Evolutionary conservation across 2,329 filamentous ascomycete genomes (phyloP), one percentile per base, ranked within the genome.

Genomic region (Sporothrix schenckii): DNA sequence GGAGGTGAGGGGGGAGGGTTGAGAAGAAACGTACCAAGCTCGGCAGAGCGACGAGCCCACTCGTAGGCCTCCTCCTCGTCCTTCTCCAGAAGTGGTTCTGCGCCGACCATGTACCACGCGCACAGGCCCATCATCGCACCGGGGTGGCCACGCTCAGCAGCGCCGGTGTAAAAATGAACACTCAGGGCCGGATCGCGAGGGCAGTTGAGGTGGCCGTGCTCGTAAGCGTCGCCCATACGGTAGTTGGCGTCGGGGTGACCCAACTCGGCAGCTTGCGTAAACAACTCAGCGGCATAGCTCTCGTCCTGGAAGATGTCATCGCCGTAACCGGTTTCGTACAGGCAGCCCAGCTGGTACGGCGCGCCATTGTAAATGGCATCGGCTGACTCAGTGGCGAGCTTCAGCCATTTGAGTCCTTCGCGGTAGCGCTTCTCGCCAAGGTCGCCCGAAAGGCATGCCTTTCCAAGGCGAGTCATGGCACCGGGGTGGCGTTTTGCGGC

Each of bases 91-190:
- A 98, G 89, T 0, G 94, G 93, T 75, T 94, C 91, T 1, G 95
- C 95, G 13, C 95, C 95, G 53, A 98, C 91, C 86, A 98, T 91
- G 80, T 98, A 99, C 95, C 95, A 99, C 13, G 95, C 95, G 80
- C 95, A 99, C 10, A 99, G 84, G 4, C 94, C 94, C 94, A 99
- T 97, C 93, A 98, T 98, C 63, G 93, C 94, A 63, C 89, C 87
- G 0, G 93, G 85, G 77, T 97, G 91, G 0, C 92, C 93, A 60
- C 87, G 85, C 77, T 97, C 92, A 2, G 95, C 95, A 14, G 95
- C 94, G 34, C 90, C 91, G 1, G 94, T 99, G 82, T 99, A 99
- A 78, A 97, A 99, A 79, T 99, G 95, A 11, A 99, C 93, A 74
- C 93, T 97, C 68, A 99, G 83, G 1, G 94, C 93, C 1, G 95